Percentiles rank a stretch among this genome's conserved stretches.
Conservation (phyloP, 2,329 filamentous ascomycete genomes). For the Ophiostoma sp. region DNA sequence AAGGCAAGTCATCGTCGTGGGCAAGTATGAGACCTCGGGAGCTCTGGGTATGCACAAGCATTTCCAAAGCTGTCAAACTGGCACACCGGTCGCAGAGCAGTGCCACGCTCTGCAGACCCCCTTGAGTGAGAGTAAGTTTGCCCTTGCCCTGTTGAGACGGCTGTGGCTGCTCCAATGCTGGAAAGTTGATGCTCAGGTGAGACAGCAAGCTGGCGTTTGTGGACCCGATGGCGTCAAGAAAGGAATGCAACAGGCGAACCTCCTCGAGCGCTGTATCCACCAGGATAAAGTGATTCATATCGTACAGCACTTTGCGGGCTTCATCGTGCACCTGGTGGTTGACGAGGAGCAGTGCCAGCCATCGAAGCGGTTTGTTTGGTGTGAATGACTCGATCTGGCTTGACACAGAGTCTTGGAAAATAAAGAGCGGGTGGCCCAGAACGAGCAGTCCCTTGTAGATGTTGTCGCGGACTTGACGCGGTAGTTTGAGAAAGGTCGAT, state of each 20-base stretch:
- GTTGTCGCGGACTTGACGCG: background rate
- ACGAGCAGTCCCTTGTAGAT: background rate
- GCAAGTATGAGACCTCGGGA: background rate
- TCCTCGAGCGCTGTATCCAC: background rate
- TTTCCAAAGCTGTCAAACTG: background rate
- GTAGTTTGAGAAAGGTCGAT: background rate
- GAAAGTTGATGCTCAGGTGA: background rate
- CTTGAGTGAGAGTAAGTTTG: background rate
- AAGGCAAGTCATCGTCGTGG: background rate
- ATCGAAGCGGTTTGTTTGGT: background rate
- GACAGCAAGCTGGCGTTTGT: background rate
- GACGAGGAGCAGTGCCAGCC: background rate
- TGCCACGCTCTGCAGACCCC: background rate
- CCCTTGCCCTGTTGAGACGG: background rate
- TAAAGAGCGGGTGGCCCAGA: background rate
- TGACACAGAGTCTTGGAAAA: background rate
- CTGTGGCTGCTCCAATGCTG: background rate
- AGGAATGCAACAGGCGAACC: background rate
- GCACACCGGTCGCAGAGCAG: background rate
- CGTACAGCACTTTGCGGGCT: background rate
- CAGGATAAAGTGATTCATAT: background rate
- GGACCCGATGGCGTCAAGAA: background rate
- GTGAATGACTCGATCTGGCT: background rate
- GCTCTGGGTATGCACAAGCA: background rate
- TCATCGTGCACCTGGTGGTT: background rate